Base-by-base conservation (phyloP, 768 basidiomycete genomes). In the Amylocystis lapponica region DNA sequence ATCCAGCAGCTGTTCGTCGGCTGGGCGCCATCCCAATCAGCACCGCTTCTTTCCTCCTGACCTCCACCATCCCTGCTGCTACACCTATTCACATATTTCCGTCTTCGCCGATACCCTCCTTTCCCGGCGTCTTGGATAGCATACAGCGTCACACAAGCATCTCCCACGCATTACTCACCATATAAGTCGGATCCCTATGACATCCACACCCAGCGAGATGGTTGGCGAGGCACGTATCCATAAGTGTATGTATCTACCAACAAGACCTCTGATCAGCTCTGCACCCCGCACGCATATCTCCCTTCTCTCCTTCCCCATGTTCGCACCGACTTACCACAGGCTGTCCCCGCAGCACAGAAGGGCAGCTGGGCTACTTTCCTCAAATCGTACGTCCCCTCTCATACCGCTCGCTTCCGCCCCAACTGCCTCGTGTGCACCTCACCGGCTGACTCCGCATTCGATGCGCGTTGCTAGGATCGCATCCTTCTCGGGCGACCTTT, bases 301-400 rank as follows among this genome's bases (percentile, higher is more conserved):
- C 4, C 21, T 30, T 32, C 22, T 34, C 30, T n/a, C n/a, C n/a
- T 7, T 22, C 29, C 5, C 4, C 25, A 21, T 22, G 14, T n/a
- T 25, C 27, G 20, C 41, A 8, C 10, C 26, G 21, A n/a, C 38
- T 27, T 42, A 52, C n/a, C 34, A 39, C 44, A 74, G 72, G 86
- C 82, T 49, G 88, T 95, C 38, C 91, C 91, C 30, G 75, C 75
- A 48, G 72, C 84, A 36, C 92, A 95, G 65, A 80, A 89, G 55
- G 69, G 83, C 56, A 87, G 83, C 65, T 96, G 93, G 93, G 75
- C 84, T 0, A 81, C 82, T 2, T 95, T 96, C 66, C 70, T 96
- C 59, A 96, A 95, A 75, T 81, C 85, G 89, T 91, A 55, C 40
- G 83, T 73, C 35, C 27, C 41, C 3, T 10, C 21, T 47, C 7